Conservation (phyloP, 2,329 filamentous ascomycete species). For the Coleophoma crateriformis region DNA sequence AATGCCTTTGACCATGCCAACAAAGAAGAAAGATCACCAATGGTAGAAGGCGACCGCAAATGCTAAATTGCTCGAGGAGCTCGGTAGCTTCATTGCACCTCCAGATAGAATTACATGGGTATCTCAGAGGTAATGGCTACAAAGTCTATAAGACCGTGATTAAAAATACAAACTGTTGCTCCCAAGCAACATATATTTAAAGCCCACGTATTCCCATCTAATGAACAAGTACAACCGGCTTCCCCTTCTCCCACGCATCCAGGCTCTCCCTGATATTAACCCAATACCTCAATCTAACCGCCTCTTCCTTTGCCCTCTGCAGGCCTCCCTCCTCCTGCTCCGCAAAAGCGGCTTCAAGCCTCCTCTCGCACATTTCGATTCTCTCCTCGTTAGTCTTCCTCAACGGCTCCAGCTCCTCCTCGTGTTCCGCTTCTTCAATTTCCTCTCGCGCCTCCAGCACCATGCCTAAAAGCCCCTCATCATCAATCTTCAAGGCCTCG, state of each 20-base stretch:
- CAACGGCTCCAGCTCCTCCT: conserved; percentile 58
- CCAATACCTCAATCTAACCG: conserved; percentile 82
- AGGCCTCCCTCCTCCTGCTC: conserved; percentile 46
- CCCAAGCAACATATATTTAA: background rate
- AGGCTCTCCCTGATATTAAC: conserved; percentile 78
- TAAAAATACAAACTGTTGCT: background rate
- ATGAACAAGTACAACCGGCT: conserved; percentile 50
- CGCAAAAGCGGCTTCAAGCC: conserved; percentile 58
- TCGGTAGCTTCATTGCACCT: no score
- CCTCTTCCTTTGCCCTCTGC: conserved; percentile 62
- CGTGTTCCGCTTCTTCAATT: conserved; percentile 64
- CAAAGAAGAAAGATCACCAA: no score
- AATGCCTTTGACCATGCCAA: no score
- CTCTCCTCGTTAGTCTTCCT: conserved; percentile 61
- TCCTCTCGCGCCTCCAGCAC: conserved; percentile 76
- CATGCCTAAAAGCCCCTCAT: conserved; percentile 64
- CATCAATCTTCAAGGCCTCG: conserved; percentile 66
- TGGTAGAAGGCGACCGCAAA: no score
- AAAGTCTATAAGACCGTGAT: no score
- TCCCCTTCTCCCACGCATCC: conserved; percentile 78
- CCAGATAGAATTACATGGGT: background rate
- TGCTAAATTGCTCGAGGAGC: no score
- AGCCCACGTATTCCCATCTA: conserved; percentile 14
- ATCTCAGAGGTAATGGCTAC: no score
- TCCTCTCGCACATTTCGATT: conserved; percentile 56